Evolutionary conservation across 139 green algal species (phyloP).

Genomic region (Penium margaritaceum): DNA sequence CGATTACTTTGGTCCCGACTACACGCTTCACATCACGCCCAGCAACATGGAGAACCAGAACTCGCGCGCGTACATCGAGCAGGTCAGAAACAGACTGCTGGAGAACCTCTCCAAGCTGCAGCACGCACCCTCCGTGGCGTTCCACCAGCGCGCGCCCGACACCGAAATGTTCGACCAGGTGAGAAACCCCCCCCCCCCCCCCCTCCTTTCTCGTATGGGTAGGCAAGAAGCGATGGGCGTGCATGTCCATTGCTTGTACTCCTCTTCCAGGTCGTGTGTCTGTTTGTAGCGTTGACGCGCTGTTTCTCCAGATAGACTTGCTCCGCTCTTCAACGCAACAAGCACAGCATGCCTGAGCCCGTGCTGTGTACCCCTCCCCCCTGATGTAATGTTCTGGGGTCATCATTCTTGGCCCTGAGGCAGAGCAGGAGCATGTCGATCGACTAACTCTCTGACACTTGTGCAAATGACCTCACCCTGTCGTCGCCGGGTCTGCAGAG

Average conservation of each 20-base stretch:
- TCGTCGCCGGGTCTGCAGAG: too few relatives aligned
- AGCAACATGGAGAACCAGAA: slow-evolving; percentile 61
- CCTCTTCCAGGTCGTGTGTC: not conserved
- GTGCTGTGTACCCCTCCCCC: too few relatives aligned
- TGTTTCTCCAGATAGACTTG: not conserved
- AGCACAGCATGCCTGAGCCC: too few relatives aligned
- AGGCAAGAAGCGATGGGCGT: not conserved
- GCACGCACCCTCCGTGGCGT: slow-evolving; percentile 40
- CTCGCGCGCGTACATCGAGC: slow-evolving; percentile 45
- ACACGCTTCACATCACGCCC: slow-evolving; percentile 58
- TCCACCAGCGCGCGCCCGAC: slow-evolving; percentile 35
- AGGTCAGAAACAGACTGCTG: slow-evolving; percentile 43
- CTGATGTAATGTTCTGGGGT: too few relatives aligned
- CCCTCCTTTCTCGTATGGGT: not conserved
- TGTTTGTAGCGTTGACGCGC: not conserved
- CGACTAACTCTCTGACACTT: too few relatives aligned
- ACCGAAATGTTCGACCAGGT: slow-evolving; percentile 38
- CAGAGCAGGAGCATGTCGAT: too few relatives aligned
- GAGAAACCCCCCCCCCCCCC: not conserved
- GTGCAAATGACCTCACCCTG: too few relatives aligned
- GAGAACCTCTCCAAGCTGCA: slow-evolving; percentile 46
- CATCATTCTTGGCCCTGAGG: too few relatives aligned
- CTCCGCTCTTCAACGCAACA: too few relatives aligned
- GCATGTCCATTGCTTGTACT: not conserved
- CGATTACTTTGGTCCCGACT: slow-evolving; percentile 75